These are phyloP conservation scores for Cercospora sp. DNA, from an alignment of 2,329 filamentous ascomycete species.

Conservation along the genomic window DNA sequence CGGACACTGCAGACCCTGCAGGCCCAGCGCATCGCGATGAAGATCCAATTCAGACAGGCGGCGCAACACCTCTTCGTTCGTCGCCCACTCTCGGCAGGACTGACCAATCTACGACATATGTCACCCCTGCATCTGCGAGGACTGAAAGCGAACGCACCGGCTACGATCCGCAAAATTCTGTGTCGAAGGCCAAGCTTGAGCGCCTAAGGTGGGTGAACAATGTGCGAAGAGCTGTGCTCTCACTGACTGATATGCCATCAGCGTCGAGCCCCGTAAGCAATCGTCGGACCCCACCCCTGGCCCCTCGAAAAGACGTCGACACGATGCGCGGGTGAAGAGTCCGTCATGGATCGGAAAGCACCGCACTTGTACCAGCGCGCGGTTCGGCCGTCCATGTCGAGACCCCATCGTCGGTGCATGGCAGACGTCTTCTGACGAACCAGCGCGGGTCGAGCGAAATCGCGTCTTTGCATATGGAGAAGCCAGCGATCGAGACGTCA, in stretches of 20 bases:
- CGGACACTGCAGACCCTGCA: neutral
- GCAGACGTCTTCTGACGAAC: neutral
- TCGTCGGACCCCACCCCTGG: neutral
- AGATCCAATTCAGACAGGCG: neutral
- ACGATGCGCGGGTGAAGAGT: neutral
- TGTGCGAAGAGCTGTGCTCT: neutral
- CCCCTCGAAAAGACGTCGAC: neutral
- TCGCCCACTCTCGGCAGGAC: neutral
- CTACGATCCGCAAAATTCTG: neutral
- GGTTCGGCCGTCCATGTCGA: neutral
- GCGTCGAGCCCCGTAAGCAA: neutral
- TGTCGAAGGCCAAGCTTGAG: neutral
- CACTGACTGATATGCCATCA: neutral
- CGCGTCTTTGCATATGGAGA: neutral
- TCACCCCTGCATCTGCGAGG: neutral
- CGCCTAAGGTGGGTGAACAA: neutral
- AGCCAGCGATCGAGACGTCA: neutral
- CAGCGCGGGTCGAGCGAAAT: neutral
- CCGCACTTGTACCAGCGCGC: neutral
- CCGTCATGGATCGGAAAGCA: neutral
- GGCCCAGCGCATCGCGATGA: neutral
- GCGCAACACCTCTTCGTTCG: neutral
- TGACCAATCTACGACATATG: neutral
- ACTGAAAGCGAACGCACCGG: neutral
- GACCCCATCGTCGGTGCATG: neutral